phyloP scores from a whole-genome alignment of 176 grass and related monocot species.

The Oryza coarctata region DNA sequence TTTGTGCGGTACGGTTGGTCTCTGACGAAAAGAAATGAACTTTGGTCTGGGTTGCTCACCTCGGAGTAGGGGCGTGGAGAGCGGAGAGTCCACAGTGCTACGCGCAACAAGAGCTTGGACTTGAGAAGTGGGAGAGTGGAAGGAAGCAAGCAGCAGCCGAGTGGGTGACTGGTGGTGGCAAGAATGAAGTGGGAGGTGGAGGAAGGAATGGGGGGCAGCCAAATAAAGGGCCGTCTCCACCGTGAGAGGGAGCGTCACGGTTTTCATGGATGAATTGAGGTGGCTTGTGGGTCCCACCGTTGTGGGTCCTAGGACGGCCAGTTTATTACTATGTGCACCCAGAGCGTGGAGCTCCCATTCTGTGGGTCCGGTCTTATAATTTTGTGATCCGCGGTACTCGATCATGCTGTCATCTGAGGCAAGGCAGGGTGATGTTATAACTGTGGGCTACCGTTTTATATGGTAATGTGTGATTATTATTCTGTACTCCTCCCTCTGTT shows the following conservation, averaged over 20 bases:
- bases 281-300: not conserved
- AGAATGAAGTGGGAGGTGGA: conserved; percentile 21
- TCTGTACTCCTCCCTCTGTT: too few species aligned
- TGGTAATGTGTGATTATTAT: too few species aligned
- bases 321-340: conserved; percentile 5
- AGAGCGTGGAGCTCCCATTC: not conserved
- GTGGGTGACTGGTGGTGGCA: not conserved
- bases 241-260: not conserved
- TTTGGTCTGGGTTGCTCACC: conserved; percentile 30
- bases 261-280: not conserved
- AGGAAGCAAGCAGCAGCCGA: not conserved
- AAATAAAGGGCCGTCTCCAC: conserved; percentile 29
- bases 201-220: conserved; percentile 3
- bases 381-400: not conserved
- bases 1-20: not conserved
- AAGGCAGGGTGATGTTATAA: not conserved
- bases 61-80: conserved; percentile 39
- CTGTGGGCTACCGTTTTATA: too few species aligned
- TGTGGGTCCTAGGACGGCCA: not conserved
- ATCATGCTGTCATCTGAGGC: not conserved
- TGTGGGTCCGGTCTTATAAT: not conserved
- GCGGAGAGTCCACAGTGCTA: conserved; percentile 12
- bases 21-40: not conserved
- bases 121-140: not conserved
- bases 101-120: not conserved